Conservation (phyloP, 176 grass and related monocot genomes). For the Carex cristatella region DNA sequence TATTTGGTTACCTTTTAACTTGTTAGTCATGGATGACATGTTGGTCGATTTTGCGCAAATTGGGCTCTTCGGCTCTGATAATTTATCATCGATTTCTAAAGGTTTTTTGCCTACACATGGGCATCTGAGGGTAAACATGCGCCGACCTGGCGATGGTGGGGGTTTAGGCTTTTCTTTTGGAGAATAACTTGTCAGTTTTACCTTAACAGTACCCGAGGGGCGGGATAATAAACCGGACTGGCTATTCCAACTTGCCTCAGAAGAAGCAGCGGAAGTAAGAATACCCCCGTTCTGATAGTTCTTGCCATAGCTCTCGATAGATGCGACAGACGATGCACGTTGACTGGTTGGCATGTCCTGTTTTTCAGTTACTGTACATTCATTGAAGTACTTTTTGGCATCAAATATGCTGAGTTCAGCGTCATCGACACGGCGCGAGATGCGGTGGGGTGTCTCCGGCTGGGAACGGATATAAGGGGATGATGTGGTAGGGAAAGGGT, state of each 20-base stretch:
- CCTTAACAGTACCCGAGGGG: not conserved
- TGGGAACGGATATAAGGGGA: conserved; percentile 8
- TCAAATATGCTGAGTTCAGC: conserved; percentile 44
- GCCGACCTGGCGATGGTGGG: conserved; percentile 6
- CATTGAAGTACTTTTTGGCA: conserved; percentile 39
- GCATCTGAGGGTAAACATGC: conserved; percentile 27
- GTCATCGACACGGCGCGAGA: conserved; percentile 20
- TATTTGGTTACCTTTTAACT: not conserved
- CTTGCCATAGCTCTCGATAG: conserved; percentile 9
- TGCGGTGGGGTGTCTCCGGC: conserved; percentile 4
- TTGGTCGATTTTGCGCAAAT: not conserved
- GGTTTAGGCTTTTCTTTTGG: conserved; percentile 8
- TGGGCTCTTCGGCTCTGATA: conserved; percentile 20
- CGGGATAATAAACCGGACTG: conserved; percentile 25
- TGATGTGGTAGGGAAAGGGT: not conserved
- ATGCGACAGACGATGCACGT: conserved; percentile 17
- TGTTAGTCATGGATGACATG: not conserved
- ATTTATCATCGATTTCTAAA: conserved; percentile 27
- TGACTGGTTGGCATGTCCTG: conserved; percentile 14
- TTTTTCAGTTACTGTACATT: conserved; percentile 11
- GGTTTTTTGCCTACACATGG: conserved; percentile 30
- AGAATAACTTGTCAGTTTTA: not conserved
- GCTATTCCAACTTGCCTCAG: conserved; percentile 45
- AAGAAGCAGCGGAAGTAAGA: conserved; percentile 24
- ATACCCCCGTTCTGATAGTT: not conserved